phyloP scores from a whole-genome alignment of 2,329 filamentous ascomycete species.

The Monosporascus sp. region DNA sequence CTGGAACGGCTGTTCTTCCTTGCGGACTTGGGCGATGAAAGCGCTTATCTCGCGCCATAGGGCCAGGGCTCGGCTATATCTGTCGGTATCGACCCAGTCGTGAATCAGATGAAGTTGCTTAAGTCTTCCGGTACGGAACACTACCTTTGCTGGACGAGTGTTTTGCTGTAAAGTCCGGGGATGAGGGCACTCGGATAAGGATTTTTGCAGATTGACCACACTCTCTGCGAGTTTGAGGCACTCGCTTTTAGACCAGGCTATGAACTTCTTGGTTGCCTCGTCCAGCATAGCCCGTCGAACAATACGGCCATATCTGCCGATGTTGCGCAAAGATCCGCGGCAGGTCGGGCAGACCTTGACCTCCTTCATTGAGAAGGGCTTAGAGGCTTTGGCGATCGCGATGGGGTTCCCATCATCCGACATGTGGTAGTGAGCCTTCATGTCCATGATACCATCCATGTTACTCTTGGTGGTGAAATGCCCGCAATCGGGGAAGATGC shows the following conservation, averaged over 20 bases:
- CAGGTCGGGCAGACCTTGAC: slow-evolving; percentile 55
- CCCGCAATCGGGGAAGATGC: slow-evolving; percentile 58
- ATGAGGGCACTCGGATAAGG: background rate
- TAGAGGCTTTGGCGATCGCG: slow-evolving; percentile 29
- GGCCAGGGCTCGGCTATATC: slow-evolving; percentile 18
- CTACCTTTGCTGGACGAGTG: slow-evolving; percentile 1
- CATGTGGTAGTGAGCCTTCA: slow-evolving; percentile 45
- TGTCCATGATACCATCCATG: slow-evolving; percentile 57
- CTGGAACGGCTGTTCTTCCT: slow-evolving; percentile 46
- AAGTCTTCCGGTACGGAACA: slow-evolving; percentile 3
- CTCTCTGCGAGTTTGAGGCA: slow-evolving; percentile 35
- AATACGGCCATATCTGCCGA: slow-evolving; percentile 59
- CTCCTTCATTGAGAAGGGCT: slow-evolving; percentile 45
- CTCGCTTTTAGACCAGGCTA: slow-evolving; percentile 44
- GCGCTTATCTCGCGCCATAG: slow-evolving; percentile 13
- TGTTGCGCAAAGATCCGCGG: slow-evolving; percentile 50
- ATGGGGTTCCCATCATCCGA: slow-evolving; percentile 30
- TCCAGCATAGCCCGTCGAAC: slow-evolving; percentile 57
- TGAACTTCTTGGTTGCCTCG: slow-evolving; percentile 60
- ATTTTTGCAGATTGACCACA: slow-evolving; percentile 19
- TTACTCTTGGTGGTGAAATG: slow-evolving; percentile 57
- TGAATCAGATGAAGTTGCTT: slow-evolving; percentile 11
- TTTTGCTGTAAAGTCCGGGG: background rate
- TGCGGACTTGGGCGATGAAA: slow-evolving; percentile 26
- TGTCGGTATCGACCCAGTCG: slow-evolving; percentile 11